phyloP scores from a whole-genome alignment of 441 rosid species.

The Isatis lusitanica region DNA sequence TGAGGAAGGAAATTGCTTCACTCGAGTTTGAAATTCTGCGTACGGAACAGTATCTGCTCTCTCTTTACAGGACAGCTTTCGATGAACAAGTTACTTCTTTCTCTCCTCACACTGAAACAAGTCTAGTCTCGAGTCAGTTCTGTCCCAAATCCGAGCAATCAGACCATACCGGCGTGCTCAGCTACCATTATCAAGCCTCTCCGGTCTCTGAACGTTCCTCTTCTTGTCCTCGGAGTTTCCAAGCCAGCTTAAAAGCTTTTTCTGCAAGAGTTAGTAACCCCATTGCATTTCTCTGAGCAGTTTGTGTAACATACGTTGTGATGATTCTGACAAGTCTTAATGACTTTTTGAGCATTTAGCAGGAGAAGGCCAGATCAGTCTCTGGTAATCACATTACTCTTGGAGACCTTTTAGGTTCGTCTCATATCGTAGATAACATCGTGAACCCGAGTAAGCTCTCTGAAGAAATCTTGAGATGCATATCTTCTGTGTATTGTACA shows the following conservation, averaged over 20 bases:
- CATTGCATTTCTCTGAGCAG: neutral
- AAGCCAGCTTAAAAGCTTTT: conserved; percentile 42
- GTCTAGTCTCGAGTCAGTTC: conserved; percentile 30
- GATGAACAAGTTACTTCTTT: conserved; percentile 45
- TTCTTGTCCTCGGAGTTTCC: conserved; percentile 42
- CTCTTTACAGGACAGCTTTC: conserved; percentile 75
- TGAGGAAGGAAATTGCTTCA: conserved; percentile 66
- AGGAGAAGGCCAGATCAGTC: conserved; percentile 43
- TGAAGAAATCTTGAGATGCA: conserved; percentile 74
- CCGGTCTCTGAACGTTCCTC: conserved; percentile 42
- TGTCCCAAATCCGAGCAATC: conserved; percentile 36
- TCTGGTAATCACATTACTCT: conserved; percentile 55
- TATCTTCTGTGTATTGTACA: conserved; percentile 71
- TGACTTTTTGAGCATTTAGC: conserved; percentile 4
- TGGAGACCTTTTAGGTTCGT: conserved; percentile 65
- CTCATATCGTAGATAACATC: conserved; percentile 32
- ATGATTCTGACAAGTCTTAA: neutral
- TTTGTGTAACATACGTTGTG: neutral
- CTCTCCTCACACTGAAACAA: conserved; percentile 38
- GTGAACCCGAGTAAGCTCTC: conserved; percentile 63
- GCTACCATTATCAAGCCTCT: conserved; percentile 43
- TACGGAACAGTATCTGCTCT: conserved; percentile 64
- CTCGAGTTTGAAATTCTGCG: conserved; percentile 70
- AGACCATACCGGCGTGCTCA: conserved; percentile 24
- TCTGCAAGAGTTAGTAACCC: conserved; percentile 46